Evolutionary conservation across 352 stramenopile species (phyloP).

Genomic region (Phytophthora hybrid): DNA sequence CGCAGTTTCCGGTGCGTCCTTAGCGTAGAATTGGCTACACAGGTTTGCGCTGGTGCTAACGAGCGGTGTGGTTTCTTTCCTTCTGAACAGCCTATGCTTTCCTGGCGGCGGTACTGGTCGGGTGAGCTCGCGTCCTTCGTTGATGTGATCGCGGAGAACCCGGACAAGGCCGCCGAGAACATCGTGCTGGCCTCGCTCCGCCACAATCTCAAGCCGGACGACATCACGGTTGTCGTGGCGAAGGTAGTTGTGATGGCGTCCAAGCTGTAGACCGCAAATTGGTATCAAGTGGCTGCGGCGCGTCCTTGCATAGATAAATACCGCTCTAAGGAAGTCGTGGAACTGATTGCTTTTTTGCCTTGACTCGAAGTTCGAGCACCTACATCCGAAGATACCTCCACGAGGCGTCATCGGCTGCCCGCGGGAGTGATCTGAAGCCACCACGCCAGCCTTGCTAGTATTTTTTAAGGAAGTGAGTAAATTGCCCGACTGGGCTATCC

Average conservation of each 20-base stretch:
- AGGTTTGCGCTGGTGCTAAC: background rate
- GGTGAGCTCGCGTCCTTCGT: slow-evolving; percentile 66
- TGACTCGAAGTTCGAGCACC: background rate
- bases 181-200: slow-evolving; percentile 74
- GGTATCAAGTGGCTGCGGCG: slow-evolving; percentile 10
- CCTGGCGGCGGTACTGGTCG: slow-evolving; percentile 73
- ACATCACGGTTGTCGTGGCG: slow-evolving; percentile 83
- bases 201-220: slow-evolving; percentile 89
- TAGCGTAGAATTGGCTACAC: background rate
- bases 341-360: background rate
- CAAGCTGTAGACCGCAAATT: slow-evolving; percentile 52
- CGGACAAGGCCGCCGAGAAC: slow-evolving; percentile 60
- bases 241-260: slow-evolving; percentile 63
- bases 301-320: slow-evolving; percentile 24
- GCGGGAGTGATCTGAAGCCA: background rate
- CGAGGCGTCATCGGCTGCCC: slow-evolving; percentile 1
- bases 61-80: background rate
- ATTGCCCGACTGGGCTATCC: too few relatives aligned
- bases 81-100: slow-evolving; percentile 57
- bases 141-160: slow-evolving; percentile 59
- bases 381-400: background rate
- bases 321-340: slow-evolving; percentile 7
- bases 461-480: too few relatives aligned
- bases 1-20: slow-evolving; percentile 64
- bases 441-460: background rate